These are phyloP conservation scores for Piper betle DNA, from an alignment of 164 flowering plant genomes.

Conservation along the genomic window DNA sequence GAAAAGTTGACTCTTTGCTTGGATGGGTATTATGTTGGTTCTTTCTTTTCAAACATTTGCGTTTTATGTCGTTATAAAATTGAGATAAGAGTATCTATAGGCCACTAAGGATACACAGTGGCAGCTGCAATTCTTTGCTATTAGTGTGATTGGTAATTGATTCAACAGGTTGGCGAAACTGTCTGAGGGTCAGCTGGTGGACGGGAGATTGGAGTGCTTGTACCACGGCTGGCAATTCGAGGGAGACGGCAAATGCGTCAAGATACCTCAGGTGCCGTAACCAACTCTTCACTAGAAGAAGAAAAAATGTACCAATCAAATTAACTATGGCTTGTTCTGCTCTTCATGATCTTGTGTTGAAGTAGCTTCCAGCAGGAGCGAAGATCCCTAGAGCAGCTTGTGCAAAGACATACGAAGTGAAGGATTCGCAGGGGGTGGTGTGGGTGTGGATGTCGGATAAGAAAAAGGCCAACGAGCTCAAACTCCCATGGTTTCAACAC, in stretches of 20 bases:
- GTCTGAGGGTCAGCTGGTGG: constrained; percentile 83
- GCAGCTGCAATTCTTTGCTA: too few relatives aligned
- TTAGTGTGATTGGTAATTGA: too few relatives aligned
- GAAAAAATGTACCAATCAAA: not conserved
- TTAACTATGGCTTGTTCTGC: not conserved
- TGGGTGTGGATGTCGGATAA: constrained; percentile 97
- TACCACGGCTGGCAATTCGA: constrained; percentile 98
- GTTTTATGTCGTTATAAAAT: too few relatives aligned
- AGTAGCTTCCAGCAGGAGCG: constrained; percentile 69
- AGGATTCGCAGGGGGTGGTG: constrained; percentile 84
- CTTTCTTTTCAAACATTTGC: too few relatives aligned
- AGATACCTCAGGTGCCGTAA: constrained; percentile 75
- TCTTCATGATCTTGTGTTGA: not conserved
- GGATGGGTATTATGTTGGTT: too few relatives aligned
- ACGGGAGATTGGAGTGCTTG: constrained; percentile 90
- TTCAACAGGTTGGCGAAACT: constrained; percentile 66
- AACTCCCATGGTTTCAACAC: constrained; percentile 89
- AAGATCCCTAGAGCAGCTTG: constrained; percentile 78
- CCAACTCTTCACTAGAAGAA: not conserved
- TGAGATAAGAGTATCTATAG: too few relatives aligned
- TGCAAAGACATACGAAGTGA: constrained; percentile 52
- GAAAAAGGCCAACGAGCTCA: constrained; percentile 41
- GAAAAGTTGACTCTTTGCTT: too few relatives aligned
- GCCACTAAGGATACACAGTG: not conserved
- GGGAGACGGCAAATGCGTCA: constrained; percentile 67